Base-by-base conservation (phyloP, 139 green algal species). In the Auxenochlorella pyrenoidosa region DNA sequence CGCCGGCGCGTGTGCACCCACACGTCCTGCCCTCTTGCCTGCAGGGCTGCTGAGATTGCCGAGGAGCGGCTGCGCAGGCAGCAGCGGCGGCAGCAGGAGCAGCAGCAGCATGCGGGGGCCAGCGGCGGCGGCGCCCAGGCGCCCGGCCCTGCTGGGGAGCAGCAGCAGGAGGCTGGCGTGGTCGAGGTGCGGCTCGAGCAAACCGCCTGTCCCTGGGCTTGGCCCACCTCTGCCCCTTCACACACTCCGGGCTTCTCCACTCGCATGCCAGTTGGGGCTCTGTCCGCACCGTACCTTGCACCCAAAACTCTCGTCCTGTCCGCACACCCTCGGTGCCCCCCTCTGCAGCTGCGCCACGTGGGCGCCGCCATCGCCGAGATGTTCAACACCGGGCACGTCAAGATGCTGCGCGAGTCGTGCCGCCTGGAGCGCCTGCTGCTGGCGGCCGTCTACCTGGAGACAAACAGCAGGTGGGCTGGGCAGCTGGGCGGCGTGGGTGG, bases 361-460 rank as follows among this genome's bases (percentile, higher is more conserved):
- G 78, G 90, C 36, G 51, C 51, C 36, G 95, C 93, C 13, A 91
- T 94, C 63, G 77, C 86, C 10, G 95, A 95, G 84, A 94, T 92
- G 87, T 95, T 95, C 90, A 88, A 87, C 66, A 87, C 88, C 22
- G 63, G 93, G 44, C 92, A 96, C 88, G 93, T 95, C 86, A 91
- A 91, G 75, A 88, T 96, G 88, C 87, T 97, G 86, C 70, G 87
- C 1, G 79, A 85, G 12, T 83, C 83, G 59, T 91, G 89, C 73
- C 84, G 81, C 32, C 86, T 93, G 79, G 92, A 96, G 72, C 95
- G 94, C 90, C 51, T 96, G 60, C 58, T 95, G 77, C 92, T 98
- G 85, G 92, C 89, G 16, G 92, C 89, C 12, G 76, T 98, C 32
- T 83, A 94, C 63, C 77, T 97, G 66, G 95, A 98, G 90, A 85